phyloP scores from a whole-genome alignment of 2,329 filamentous ascomycete genomes.

The Didymosphaeria variabile region DNA sequence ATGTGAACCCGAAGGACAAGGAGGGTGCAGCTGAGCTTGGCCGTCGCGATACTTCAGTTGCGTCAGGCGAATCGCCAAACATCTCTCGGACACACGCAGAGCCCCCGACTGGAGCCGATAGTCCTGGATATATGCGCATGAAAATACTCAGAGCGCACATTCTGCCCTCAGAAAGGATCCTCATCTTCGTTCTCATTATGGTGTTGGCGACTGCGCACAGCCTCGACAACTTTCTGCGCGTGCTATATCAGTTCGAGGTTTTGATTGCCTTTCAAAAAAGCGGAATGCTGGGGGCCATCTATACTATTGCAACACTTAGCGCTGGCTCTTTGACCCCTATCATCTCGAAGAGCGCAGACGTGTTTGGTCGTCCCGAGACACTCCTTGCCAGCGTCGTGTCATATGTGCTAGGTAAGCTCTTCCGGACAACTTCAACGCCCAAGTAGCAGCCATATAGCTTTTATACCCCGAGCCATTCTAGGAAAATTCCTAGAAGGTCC shows the following conservation, averaged over 20 bases:
- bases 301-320: constrained; percentile 1
- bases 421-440: too few species aligned
- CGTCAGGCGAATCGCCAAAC: neutral
- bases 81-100: neutral
- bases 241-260: constrained; percentile 6
- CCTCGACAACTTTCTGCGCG: constrained; percentile 9
- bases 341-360: constrained; percentile 9
- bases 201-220: constrained; percentile 1
- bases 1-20: neutral
- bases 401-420: constrained; percentile 2
- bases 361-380: constrained; percentile 2
- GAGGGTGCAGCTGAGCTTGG: neutral
- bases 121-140: constrained; percentile 5
- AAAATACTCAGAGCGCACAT: neutral
- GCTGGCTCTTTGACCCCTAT: constrained; percentile 1
- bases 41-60: neutral
- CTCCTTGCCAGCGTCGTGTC: neutral
- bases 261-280: neutral
- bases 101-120: constrained; percentile 6
- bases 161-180: neutral
- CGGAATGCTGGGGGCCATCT: neutral
- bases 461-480: too few species aligned
- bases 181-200: neutral
- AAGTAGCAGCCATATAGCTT: too few species aligned
- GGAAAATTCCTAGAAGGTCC: too few species aligned